Evolutionary conservation across 192 early-diverging fungal genomes (phyloP), one percentile per base, ranked within the genome.

Genomic region (Coemansia asiatica): DNA sequence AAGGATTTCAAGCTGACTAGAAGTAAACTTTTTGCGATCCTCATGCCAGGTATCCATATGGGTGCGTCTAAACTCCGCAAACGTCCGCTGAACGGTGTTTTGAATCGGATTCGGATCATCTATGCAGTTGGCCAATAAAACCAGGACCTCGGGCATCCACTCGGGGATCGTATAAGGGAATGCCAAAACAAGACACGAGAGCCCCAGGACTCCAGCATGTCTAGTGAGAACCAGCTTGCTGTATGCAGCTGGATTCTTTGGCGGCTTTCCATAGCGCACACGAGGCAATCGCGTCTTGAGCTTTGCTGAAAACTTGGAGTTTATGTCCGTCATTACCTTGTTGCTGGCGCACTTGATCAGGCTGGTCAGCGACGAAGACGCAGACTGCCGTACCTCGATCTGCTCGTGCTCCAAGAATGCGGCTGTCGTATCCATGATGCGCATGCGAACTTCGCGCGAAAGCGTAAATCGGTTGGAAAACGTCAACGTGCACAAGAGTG

Each of bases 21-120:
- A 85, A 1, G 79, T 86, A 71, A 98, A 97, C 63, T 76, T 73
- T 62, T 79, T 79, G 71, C 86, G 85, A 63, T 98, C 94, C 60
- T 94, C 88, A 58, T 94, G 92, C 96, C 96, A 98, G 9, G 89
- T 91, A 65, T 98, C 96, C 61, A 92, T 91, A 67, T 98, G 96
- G 6, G 96, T 98, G 55, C 96, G 81, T 65, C 90, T 84, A 68
- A 98, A 98, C 64, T 98, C 94, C 6, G 94, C 88, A 86, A 96
- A 96, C 22, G 89, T 89, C 55, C 89, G 90, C 61, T 90, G 86
- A 5, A 95, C 90, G 2, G 96, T 91, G 6, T 89, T 87, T 76
- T 87, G 86, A 63, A 98, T 91, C 2, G 95, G 93, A 10, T 87
- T 88, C 9, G 91, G 91, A 63, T 95, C 94, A 22, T 87, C 89